A percentile compares a stretch with the other conserved stretches of the same genome.
Conservation (phyloP, 768 basidiomycete species). For the Boletus tylopilopsis region DNA sequence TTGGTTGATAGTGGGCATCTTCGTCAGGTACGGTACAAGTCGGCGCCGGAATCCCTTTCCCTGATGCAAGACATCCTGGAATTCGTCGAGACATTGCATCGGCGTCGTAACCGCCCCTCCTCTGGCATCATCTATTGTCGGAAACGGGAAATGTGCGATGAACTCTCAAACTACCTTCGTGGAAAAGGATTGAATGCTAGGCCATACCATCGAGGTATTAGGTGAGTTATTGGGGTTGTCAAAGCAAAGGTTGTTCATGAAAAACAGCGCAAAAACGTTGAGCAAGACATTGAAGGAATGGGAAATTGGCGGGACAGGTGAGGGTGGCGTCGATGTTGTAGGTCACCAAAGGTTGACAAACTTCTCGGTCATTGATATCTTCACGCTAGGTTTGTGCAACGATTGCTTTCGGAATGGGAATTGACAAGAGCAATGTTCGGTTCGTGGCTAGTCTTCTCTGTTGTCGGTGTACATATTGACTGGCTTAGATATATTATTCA, state of each 20-base stretch:
- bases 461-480: neutral
- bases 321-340: conserved; percentile 61
- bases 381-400: conserved; percentile 66
- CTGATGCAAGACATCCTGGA: conserved; percentile 65
- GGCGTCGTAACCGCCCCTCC: conserved; percentile 53
- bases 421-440: conserved; percentile 80
- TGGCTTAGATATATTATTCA: conserved; percentile 66
- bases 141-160: conserved; percentile 61
- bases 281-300: conserved; percentile 55
- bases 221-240: conserved; percentile 32
- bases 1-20: neutral
- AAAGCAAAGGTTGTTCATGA: neutral
- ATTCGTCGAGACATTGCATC: conserved; percentile 62
- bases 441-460: conserved; percentile 18
- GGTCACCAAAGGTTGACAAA: conserved; percentile 17
- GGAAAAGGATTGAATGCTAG: conserved; percentile 62
- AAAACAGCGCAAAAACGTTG: conserved; percentile 43
- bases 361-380: neutral
- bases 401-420: conserved; percentile 84
- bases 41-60: conserved; percentile 44
- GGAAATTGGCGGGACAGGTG: conserved; percentile 51
- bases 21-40: conserved; percentile 58
- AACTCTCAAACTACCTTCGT: conserved; percentile 59
- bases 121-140: conserved; percentile 81
- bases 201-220: conserved; percentile 74